phyloP scores from a whole-genome alignment of 257 asterid genomes.

The Misopates orontium region DNA sequence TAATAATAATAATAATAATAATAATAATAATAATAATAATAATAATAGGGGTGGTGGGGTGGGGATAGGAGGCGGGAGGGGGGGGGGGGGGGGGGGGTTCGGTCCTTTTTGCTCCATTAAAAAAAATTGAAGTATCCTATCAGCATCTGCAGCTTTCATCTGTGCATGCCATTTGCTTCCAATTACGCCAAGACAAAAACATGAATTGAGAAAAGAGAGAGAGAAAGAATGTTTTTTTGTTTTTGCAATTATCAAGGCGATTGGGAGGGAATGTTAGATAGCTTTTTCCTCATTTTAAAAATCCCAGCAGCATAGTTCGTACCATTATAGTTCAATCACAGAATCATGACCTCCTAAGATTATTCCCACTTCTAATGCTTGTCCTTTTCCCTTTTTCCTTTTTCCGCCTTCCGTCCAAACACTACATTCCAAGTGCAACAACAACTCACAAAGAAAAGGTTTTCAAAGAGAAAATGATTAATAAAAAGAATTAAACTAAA shows the following conservation, averaged over 20 bases:
- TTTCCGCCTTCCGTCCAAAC: slow-evolving; percentile 39
- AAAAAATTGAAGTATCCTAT: slow-evolving; percentile 33
- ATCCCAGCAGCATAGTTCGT: slow-evolving; percentile 35
- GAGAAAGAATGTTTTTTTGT: slow-evolving; percentile 49
- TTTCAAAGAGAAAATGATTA: slow-evolving; percentile 25
- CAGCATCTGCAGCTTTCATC: slow-evolving; percentile 37
- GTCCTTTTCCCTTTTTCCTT: slow-evolving; percentile 43
- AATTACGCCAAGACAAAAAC: slow-evolving; percentile 41
- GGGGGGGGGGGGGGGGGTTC: not conserved
- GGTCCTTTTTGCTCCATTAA: slow-evolving; percentile 4
- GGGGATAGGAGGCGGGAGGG: not conserved
- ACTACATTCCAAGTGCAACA: slow-evolving; percentile 49
- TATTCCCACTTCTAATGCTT: slow-evolving; percentile 70
- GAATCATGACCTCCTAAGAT: slow-evolving; percentile 59
- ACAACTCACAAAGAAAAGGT: slow-evolving; percentile 17
- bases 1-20: too few species aligned
- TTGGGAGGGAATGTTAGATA: slow-evolving; percentile 50
- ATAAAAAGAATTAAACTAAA: not conserved
- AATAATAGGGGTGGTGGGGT: not conserved
- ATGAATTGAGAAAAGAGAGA: slow-evolving; percentile 26
- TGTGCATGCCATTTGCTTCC: slow-evolving; percentile 56
- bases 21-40: too few species aligned
- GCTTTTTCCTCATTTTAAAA: slow-evolving; percentile 23
- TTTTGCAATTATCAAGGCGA: slow-evolving; percentile 36
- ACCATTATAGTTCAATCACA: slow-evolving; percentile 48